Base-by-base conservation (phyloP, 768 basidiomycete genomes). In the Guyanaporus albipodus region DNA sequence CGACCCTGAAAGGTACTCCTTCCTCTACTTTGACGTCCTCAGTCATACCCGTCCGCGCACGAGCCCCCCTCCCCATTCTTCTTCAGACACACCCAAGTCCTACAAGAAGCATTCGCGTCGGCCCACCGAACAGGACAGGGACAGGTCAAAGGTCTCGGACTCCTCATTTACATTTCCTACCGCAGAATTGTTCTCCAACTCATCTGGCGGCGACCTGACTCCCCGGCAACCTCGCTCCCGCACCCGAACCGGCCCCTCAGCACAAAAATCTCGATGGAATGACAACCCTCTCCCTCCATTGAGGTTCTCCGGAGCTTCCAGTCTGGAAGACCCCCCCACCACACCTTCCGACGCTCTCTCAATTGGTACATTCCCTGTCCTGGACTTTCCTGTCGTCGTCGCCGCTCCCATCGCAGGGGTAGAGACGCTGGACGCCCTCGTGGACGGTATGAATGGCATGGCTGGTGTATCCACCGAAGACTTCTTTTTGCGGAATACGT, bases 371-470 rank as follows among this genome's bases (percentile, higher is more conserved):
- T 48, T 43, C 35, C 40, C 45, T 15, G 1, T 77, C 37, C 73
- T 77, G 40, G 64, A 76, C 39, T 79, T 83, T 55, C 73, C 83
- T 14, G 82, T 84, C 21, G 62, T 87, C 22, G 88, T 91, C 17
- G 78, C 87, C 35, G 87, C 88, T 17, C 87, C 87, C 4, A 68
- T 85, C 7, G 65, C 87, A 6, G 88, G 87, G 2, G 87, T 92
- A 8, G 89, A 91, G 68, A 82, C 81, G 8, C 86, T 92, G 82
- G 90, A 92, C 61, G 90, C 90, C 11, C 67, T 92, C 43, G 90
- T 92, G 7, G 89, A 91, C 54, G 87, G 86, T 8, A 91, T 92
- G 90, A 92, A 91, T 59, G 86, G 84, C 10, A 84, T 92, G 86
- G 90, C 90, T 56, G 84, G 84, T 22, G 63, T 63, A 23, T 72